Percentiles rank a stretch among this genome's conserved stretches.
Conservation (phyloP, 2,329 filamentous ascomycete species). For the Fusarium circinatum region DNA sequence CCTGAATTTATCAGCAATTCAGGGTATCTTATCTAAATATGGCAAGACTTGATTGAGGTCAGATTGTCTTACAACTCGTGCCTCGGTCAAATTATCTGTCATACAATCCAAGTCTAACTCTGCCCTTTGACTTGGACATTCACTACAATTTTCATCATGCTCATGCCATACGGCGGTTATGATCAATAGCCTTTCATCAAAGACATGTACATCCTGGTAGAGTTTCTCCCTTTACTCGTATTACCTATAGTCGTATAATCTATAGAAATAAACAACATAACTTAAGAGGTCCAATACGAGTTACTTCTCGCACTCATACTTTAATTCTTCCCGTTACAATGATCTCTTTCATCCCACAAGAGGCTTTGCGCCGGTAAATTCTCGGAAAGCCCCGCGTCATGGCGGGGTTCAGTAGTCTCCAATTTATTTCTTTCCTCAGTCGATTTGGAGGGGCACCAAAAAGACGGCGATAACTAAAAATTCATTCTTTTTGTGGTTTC, state of each 20-base stretch:
- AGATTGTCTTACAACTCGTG: background rate
- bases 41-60: background rate
- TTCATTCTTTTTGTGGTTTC: constrained; percentile 23
- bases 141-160: background rate
- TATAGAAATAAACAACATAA: background rate
- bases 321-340: background rate
- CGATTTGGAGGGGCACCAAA: constrained; percentile 37
- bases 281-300: rapidly evolving
- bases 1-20: constrained; percentile 29
- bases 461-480: constrained; percentile 23
- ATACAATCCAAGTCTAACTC: background rate
- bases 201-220: background rate
- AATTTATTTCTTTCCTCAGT: constrained; percentile 29
- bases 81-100: background rate
- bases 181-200: background rate
- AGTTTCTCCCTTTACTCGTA: background rate
- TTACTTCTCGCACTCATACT: background rate
- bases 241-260: too few species aligned
- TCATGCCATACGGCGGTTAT: background rate
- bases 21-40: constrained; percentile 7
- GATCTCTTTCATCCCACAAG: background rate
- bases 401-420: constrained; percentile 36
- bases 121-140: background rate
- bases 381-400: constrained; percentile 33
- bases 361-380: constrained; percentile 31